These are phyloP conservation scores for Syzygium aromaticum DNA, from an alignment of 345 rosid genomes.

Conservation along the genomic window DNA sequence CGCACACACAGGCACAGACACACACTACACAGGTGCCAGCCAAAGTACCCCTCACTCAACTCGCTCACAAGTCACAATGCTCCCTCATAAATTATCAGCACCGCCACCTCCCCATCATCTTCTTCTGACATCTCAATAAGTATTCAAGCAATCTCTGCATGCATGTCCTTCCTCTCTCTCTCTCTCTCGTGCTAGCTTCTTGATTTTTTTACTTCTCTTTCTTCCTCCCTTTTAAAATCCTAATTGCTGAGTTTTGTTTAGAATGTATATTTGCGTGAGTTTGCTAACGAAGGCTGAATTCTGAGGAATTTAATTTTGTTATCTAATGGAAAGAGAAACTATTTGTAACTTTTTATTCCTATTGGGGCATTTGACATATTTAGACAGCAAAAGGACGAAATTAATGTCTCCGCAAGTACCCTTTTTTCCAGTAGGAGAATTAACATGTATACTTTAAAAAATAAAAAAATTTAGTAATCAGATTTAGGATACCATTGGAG, in stretches of 20 bases:
- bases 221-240: not conserved
- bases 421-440: not conserved
- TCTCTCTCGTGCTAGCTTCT: not conserved
- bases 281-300: not conserved
- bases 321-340: not conserved
- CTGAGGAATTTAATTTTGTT: not conserved
- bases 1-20: not conserved
- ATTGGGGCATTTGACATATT: not conserved
- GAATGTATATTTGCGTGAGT: not conserved
- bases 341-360: not conserved
- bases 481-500: not conserved
- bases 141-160: not conserved
- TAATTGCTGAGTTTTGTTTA: not conserved
- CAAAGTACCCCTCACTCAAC: not conserved
- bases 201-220: not conserved
- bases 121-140: not conserved
- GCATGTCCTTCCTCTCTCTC: not conserved
- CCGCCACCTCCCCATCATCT: not conserved
- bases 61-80: not conserved
- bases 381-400: not conserved
- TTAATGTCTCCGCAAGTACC: not conserved
- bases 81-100: conserved; percentile 1
- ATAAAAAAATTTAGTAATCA: not conserved
- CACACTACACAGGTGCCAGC: not conserved
- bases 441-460: not conserved